Evolutionary conservation across 345 rosid genomes (phyloP), one percentile per base, ranked within the genome.

Genomic region (Raphanus sativus): DNA sequence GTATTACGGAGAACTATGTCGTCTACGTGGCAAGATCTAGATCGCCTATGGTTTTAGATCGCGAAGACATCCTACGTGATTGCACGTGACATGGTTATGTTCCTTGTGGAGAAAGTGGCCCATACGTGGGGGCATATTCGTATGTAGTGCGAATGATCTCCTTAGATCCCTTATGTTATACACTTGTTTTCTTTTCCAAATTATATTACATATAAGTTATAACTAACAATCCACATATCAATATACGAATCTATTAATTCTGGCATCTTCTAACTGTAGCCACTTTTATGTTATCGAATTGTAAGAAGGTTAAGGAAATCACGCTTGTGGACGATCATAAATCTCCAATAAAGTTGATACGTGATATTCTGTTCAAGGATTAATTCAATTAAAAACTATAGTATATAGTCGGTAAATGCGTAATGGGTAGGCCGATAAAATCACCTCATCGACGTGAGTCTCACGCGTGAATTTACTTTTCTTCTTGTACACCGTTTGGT

Each of bases 381-480:
- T 34, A 63, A 21, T 9, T 30, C n/a, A 36, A 15, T 24, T 12
- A 9, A 32, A 70, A 65, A 8, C 30, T 59, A 10, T 45, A 62
- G 68, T 74, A 33, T 52, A 55, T 33, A 52, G 67, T 34, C 74
- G 63, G 64, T 70, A 54, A 56, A 64, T 71, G 79, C 83, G 72
- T 72, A 60, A 76, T 73, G 61, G 82, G 68, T 80, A 80, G 72
- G 83, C 77, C 60, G 66, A 54, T 80, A 83, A 81, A 80, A 86
- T 82, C 79, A 77, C 86, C 87, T 73, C 79, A 67, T 67, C 80
- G 65, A 75, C 78, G 82, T 82, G 81, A 32, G 11, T 28, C 11
- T 80, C 86, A 85, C 81, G 80, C 83, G 82, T 84, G 55, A 76
- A 69, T 76, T 79, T 50, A 67, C 69, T 73, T 61, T 67, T 38